Evolutionary conservation across 2,329 filamentous ascomycete genomes (phyloP), one percentile per base, ranked within the genome.

Genomic region (Akanthomyces dipterigenus): DNA sequence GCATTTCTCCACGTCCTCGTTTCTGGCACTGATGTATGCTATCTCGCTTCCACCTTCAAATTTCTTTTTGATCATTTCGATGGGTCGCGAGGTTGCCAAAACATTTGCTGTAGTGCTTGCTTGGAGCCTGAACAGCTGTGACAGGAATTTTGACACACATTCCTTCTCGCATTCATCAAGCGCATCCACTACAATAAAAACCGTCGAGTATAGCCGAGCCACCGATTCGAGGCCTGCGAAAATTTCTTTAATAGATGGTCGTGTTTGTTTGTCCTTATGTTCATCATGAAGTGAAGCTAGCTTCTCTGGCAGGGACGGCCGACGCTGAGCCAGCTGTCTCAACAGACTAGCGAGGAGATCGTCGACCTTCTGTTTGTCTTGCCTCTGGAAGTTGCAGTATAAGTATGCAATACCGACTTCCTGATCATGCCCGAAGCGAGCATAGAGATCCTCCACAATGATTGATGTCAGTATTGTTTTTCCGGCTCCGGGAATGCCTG

Each of bases 361-460:
- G 0, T 69, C 62, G 2, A 66, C 36, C 0, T 62, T 72, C 51
- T 82, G 78, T 18, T 79, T 70, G 0, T 72, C 61, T 8, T 73
- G 64, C 2, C 67, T 67, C n/a, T 67, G 67, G 62, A 76, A 80
- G 57, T 78, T 76, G 67, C 74, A 80, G 55, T 79, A 84, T 0
- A 81, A n/a, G 28, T 77, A 82, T 0, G 74, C 76, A 20, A 83
- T 68, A 0, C 74, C 74, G 31, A 76, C 0, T 16, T 0, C 49
- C 18, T 73, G 64, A 1, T 68, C 62, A 1, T 3, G 28, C n/a
- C n/a, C 6, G 43, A 70, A 64, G 64, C 16, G 42, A 0, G 26
- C 59, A 5, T n/a, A 18, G 4, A 61, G 24, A n/a, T 55, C 11
- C 9, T 55, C 16, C 28, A 61, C 24, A 3, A 61, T 34, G 31